Evolutionary conservation across 139 green algal genomes (phyloP), one percentile per base, ranked within the genome.

Genomic region (Coccomyxa sp.): DNA sequence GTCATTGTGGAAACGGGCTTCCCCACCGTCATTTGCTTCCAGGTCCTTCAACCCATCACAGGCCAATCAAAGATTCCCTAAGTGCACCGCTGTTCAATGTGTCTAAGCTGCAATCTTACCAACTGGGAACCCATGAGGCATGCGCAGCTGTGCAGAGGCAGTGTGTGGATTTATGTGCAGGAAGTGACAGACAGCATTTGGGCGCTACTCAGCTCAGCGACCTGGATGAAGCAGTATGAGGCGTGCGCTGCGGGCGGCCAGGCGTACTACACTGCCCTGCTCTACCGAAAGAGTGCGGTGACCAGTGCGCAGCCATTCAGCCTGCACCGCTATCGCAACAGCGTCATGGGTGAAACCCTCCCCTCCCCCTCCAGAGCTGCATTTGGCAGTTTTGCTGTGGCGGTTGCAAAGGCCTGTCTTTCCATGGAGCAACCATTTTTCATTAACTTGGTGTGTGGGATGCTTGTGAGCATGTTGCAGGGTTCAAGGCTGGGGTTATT

Each of bases 181-280:
- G 91, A 94, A 66, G 89, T 95, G 51, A 94, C 91, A 0, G 86
- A 82, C 0, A 30, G 58, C 13, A 94, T 94, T 58, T 82, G 82
- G 45, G 58, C 67, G 25, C 68, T 90, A 0, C 59, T 90, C 23
- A 32, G 51, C 45, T 13, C 32, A 23, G 78, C 77, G 21, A 21
- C 63, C 67, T 93, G 89, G 89, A 94, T 88, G 90, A 23, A 31
- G 21, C 18, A 63, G 27, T 93, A 93, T 79, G 12, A 15, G 30
- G 76, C 77, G 31, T 88, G 82, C 10, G 80, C 77, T 0, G 28
- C 60, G 0, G 15, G 16, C 18, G 15, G 30, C 18, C 57, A 74
- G 17, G 23, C 80, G 0, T 94, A 94, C 84, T 94, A 92, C 80
- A 94, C 89, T 16, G 51, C 92, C 66, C 81, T 95, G 74, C 88